Conservation (phyloP, 768 basidiomycete genomes). For the Exidia glandulosa region DNA sequence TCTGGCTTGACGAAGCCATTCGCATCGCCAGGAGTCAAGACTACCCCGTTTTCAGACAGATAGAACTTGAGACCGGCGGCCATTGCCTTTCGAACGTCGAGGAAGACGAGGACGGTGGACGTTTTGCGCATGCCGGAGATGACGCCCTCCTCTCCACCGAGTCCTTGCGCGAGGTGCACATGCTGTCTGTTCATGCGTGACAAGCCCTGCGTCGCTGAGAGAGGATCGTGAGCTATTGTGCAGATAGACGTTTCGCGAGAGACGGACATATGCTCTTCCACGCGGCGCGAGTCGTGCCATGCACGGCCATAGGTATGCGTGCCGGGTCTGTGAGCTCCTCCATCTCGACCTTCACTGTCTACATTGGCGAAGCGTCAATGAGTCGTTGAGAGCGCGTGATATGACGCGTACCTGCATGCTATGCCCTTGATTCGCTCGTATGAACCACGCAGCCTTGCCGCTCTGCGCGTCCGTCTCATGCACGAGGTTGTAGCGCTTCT, state of each 20-base stretch:
- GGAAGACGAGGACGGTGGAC: conserved; percentile 71
- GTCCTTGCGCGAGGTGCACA: conserved; percentile 81
- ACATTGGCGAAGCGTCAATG: neutral
- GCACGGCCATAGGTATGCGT: conserved; percentile 73
- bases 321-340: conserved; percentile 41
- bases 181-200: conserved; percentile 85
- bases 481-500: conserved; percentile 51
- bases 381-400: neutral
- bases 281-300: conserved; percentile 60
- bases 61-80: conserved; percentile 62
- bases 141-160: conserved; percentile 51
- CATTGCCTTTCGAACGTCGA: conserved; percentile 63
- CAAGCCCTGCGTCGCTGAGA: conserved; percentile 54
- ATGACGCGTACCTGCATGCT: conserved; percentile 50
- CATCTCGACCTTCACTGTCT: conserved; percentile 64
- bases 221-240: conserved; percentile 7
- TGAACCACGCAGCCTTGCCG: conserved; percentile 57
- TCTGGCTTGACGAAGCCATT: conserved; percentile 46
- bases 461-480: conserved; percentile 35
- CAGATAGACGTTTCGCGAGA: neutral
- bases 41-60: conserved; percentile 78
- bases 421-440: conserved; percentile 86
- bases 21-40: conserved; percentile 71
- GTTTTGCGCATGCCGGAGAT: conserved; percentile 71
- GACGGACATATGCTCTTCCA: conserved; percentile 62